phyloP scores from a whole-genome alignment of 352 stramenopile species.

The Phytopythium montanum region DNA sequence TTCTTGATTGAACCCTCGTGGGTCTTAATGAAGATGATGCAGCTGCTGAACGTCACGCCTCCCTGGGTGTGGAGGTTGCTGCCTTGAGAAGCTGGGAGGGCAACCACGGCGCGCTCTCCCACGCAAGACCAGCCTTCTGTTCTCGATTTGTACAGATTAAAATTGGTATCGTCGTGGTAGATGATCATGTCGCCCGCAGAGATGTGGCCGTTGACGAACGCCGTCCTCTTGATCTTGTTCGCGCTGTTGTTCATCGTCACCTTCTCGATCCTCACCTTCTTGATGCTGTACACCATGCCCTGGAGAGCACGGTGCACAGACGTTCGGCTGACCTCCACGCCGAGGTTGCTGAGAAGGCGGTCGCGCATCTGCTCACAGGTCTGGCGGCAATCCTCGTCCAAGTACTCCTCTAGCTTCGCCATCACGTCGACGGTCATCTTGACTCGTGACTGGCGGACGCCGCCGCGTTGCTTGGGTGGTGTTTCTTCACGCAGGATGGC shows the following conservation, averaged over 20 bases:
- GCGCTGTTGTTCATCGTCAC: conserved; percentile 13
- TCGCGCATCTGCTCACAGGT: conserved; percentile 8
- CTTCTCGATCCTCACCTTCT: conserved; percentile 20
- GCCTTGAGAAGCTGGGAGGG: conserved; percentile 11
- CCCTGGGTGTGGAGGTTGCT: conserved; percentile 13
- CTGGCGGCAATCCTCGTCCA: conserved; percentile 10
- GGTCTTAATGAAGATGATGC: conserved; percentile 12
- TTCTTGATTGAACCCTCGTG: conserved; percentile 18
- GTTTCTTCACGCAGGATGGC: no score
- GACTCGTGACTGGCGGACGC: not conserved
- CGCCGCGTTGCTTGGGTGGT: conserved; percentile 1
- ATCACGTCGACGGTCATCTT: not conserved
- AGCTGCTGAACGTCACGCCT: conserved; percentile 7
- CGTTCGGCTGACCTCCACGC: conserved; percentile 4
- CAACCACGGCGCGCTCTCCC: conserved; percentile 6
- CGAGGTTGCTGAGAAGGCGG: conserved; percentile 6
- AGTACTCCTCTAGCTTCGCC: not conserved
- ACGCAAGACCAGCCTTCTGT: conserved; percentile 9
- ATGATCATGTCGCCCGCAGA: conserved; percentile 18
- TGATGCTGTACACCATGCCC: conserved; percentile 17
- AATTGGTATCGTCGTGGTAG: conserved; percentile 19
- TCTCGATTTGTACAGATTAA: conserved; percentile 24
- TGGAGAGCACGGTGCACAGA: conserved; percentile 13
- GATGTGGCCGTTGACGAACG: conserved; percentile 16
- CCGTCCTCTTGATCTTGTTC: conserved; percentile 17